Conservation (phyloP, 1,284 basidiomycete genomes). For the Trichosporon ovoides region DNA sequence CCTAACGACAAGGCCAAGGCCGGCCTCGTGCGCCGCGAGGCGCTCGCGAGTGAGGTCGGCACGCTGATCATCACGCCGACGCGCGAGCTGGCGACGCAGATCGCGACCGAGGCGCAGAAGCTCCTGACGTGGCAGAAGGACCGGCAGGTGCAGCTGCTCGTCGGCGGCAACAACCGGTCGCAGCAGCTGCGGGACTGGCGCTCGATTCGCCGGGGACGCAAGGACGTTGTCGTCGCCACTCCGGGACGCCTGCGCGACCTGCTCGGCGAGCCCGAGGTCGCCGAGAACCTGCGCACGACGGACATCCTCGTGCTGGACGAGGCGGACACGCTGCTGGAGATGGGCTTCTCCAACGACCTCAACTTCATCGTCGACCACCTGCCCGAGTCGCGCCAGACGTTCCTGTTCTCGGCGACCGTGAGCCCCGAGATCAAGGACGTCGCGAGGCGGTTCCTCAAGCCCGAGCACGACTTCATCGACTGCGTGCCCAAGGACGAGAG, state of each 20-base stretch:
- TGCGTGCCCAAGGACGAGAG: slow-evolving; percentile 56
- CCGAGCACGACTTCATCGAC: slow-evolving; percentile 60
- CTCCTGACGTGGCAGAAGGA: slow-evolving; percentile 62
- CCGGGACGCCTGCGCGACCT: slow-evolving; percentile 85
- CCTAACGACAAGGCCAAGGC: slow-evolving; percentile 17
- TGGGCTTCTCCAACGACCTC: slow-evolving; percentile 92
- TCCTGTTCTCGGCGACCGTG: slow-evolving; percentile 88
- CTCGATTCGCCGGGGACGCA: slow-evolving; percentile 60
- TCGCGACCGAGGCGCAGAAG: slow-evolving; percentile 75
- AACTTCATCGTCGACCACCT: slow-evolving; percentile 66
- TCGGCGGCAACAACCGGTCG: slow-evolving; percentile 66
- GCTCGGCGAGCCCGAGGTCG: slow-evolving; percentile 60
- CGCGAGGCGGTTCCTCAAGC: slow-evolving; percentile 56
- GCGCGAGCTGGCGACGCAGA: slow-evolving; percentile 88
- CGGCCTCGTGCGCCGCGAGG: slow-evolving; percentile 22
- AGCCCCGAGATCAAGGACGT: slow-evolving; percentile 52
- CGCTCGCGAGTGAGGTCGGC: slow-evolving; percentile 56
- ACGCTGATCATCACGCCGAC: slow-evolving; percentile 87
- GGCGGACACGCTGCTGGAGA: slow-evolving; percentile 89
- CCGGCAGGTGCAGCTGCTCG: slow-evolving; percentile 69
- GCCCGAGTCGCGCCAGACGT: slow-evolving; percentile 76
- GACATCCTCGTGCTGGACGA: slow-evolving; percentile 82
- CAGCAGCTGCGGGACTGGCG: slow-evolving; percentile 56
- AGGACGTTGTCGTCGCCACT: slow-evolving; percentile 88
- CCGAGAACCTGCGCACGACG: slow-evolving; percentile 55